Conservation (phyloP, 1,284 basidiomycete genomes). For the Ustilago shanxiensis region DNA sequence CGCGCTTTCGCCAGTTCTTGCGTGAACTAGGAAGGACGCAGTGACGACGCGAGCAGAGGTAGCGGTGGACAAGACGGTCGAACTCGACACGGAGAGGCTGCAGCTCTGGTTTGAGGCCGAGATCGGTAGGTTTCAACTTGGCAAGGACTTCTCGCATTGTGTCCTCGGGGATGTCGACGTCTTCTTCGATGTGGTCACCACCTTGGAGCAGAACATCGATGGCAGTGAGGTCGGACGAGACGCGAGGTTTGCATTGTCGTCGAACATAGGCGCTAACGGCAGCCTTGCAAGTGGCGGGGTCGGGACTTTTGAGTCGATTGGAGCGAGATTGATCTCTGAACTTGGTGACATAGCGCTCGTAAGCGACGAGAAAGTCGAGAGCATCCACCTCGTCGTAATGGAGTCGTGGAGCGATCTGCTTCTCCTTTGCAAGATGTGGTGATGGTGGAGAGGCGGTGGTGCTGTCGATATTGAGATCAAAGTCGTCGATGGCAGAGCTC, state of each 20-base stretch:
- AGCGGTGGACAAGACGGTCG: conserved; percentile 46
- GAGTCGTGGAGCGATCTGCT: conserved; percentile 4
- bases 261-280: conserved; percentile 42
- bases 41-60: conserved; percentile 34
- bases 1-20: conserved; percentile 17
- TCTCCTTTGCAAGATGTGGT: conserved; percentile 11
- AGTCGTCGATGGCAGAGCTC: conserved; percentile 27
- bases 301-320: conserved; percentile 38
- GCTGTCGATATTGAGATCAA: conserved; percentile 32
- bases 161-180: conserved; percentile 17
- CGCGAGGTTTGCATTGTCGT: conserved; percentile 30
- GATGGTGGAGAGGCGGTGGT: conserved; percentile 13
- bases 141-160: conserved; percentile 27
- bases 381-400: conserved; percentile 56
- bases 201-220: conserved; percentile 23
- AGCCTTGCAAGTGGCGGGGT: conserved; percentile 41
- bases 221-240: conserved; percentile 32
- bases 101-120: conserved; percentile 36
- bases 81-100: conserved; percentile 49
- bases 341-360: conserved; percentile 51
- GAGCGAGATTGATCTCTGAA: conserved; percentile 42
- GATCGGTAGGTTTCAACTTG: conserved; percentile 27
- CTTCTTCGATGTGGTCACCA: neutral
- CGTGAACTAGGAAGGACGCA: conserved; percentile 29
- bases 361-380: conserved; percentile 57